Base-by-base conservation (phyloP, 2,329 filamentous ascomycete genomes). In the Xylariaceae sp. region DNA sequence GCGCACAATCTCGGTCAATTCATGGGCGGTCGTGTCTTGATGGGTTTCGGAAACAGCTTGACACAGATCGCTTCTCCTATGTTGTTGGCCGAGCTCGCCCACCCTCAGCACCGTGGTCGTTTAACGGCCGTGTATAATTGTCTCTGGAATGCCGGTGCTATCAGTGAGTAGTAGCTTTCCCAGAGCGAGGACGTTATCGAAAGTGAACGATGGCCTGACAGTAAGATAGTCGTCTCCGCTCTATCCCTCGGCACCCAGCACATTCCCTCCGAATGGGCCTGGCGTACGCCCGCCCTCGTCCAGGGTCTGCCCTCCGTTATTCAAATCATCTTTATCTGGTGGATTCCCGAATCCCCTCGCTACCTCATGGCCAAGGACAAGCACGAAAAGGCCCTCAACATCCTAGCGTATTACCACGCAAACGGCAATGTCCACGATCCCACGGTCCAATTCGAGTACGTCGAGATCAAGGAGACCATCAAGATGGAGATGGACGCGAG, bases 391-490 rank as follows among this genome's bases (percentile, higher is more conserved):
- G 82, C 81, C 4, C 72, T 81, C 34, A 58, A 68, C 1, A 78
- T 81, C 6, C 75, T 86, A 2, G 74, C 75, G 43, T 74, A 76
- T 52, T 81, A 80, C 61, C 82, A 85, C 63, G 81, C 75, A 59
- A 79, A 80, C 59, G 79, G 79, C 54, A 72, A 81, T 61, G 62
- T 56, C 41, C 68, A 76, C 55, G 72, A 83, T 67, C 68, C 76
- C 9, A 76, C 76, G 12, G 82, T 85, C 4, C 77, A 82, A 61
- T 79, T 80, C 64, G 80, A 84, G 64, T 82, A 74, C 68, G 73
- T 73, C 37, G 81, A 85, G 68, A 84, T 85, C 67, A 77, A 76
- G 67, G 78, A 82, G 64, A 82, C 80, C 4, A 73, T 83, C 56
- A 70, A 72, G 52, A 64, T 81, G 29, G 81, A 83, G 67, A 72